These are phyloP conservation scores for Fusarium proliferatum DNA, from an alignment of 2,329 filamentous ascomycete species.

Conservation along the genomic window DNA sequence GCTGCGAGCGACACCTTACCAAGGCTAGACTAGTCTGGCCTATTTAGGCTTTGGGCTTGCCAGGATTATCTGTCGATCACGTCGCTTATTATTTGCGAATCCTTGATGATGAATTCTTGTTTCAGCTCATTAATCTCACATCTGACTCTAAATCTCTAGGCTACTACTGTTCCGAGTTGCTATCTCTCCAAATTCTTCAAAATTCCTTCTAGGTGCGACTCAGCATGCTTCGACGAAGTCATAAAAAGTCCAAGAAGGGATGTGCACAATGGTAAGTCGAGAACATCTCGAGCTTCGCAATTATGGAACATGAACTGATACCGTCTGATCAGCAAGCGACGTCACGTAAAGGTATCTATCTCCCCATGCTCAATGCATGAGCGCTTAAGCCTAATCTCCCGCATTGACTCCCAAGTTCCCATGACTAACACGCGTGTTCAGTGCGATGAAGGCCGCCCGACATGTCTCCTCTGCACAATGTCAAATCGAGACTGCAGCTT, in stretches of 20 bases:
- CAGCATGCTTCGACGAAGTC: slow-evolving; percentile 29
- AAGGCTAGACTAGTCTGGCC: fast-evolving
- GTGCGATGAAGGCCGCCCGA: slow-evolving; percentile 36
- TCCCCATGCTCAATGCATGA: fast-evolving
- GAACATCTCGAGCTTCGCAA: fast-evolving
- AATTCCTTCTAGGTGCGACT: not conserved
- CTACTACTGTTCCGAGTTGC: no score
- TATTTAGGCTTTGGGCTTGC: not conserved
- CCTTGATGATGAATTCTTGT: not conserved
- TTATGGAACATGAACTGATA: not conserved
- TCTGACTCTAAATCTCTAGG: not conserved
- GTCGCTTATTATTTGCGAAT: not conserved
- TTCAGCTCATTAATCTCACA: not conserved
- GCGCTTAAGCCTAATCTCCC: fast-evolving
- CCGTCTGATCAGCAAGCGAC: slow-evolving; percentile 1
- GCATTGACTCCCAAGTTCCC: fast-evolving
- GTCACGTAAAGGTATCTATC: slow-evolving; percentile 32
- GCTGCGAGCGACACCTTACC: no score
- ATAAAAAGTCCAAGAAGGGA: slow-evolving; percentile 35
- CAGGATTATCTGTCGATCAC: not conserved
- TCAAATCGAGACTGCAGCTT: slow-evolving; percentile 26
- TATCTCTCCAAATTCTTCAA: no score
- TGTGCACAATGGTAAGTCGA: slow-evolving; percentile 27
- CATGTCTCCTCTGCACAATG: slow-evolving; percentile 23
- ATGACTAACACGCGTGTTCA: slow-evolving; percentile 25